Base-by-base conservation (phyloP, 331 rosid species). In the Rosa hybrid region DNA sequence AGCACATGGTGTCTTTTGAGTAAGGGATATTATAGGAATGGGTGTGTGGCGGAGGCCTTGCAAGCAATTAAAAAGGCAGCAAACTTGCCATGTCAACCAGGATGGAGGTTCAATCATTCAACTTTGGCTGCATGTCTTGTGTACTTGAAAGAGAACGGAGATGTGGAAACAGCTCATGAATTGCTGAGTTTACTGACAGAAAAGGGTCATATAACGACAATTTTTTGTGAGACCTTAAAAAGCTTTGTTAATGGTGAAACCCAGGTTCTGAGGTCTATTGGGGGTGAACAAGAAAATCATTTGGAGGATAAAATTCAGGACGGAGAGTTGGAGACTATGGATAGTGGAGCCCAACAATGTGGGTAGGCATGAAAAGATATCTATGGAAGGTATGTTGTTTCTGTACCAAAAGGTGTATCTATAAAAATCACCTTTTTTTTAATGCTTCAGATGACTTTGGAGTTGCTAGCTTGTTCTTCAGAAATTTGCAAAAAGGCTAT, bases 21-120 rank as follows among this genome's bases (percentile, higher is more conserved):
- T 2, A 20, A 48, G 20, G 86, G 87, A 57, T 91, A 89, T 81
- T 62, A 13, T 42, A 49, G 11, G 3, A 71, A 82, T 68, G 89
- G 86, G 62, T 79, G 81, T 79, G 87, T 87, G 83, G 89, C 65
- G 18, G 89, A 88, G 83, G 92, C 91, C 18, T 92, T 88, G 75
- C 86, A 89, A 77, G 53, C 86, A 69, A 63, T 92, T 80, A 89
- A 83, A 91, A 90, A 87, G 70, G 76, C 76, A 17, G 86, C 83
- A 8, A 27, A 75, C 34, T 30, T 67, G 76, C 77, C 41, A 57
- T 53, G 79, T 76, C 81, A 16, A 53, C 89, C 71, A 45, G 60
- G 80, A 48, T 62, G 86, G 88, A 88, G 69, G 80, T 89, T 83
- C 41, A 38, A 49, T 69, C 45, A 57, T 56, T 18, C 23, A 34